Base-by-base conservation (phyloP, 192 early-diverging fungal genomes). In the Podila verticillata region DNA sequence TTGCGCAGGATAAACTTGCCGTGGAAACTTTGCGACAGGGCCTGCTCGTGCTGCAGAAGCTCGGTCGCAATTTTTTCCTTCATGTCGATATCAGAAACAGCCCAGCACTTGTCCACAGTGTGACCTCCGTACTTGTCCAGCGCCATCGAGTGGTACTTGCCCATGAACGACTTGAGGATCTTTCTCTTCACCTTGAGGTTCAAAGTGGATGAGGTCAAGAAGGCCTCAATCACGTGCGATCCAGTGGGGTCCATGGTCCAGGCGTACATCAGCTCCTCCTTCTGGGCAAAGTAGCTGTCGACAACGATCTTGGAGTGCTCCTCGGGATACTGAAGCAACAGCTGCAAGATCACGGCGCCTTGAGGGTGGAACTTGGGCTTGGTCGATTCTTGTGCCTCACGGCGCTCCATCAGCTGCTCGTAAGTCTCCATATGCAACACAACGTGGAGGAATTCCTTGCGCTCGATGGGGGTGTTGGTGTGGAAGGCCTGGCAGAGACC, bases 61-160 rank as follows among this genome's bases (percentile, higher is more conserved):
- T 96, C 92, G 28, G 84, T 68, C 1, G 93, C 91, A 68, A 96
- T 96, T 68, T 85, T 84, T 75, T 92, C 91, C 82, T 94, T 93
- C 64, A 88, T 81, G 29, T 90, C 87, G 7, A 95, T 87, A 62
- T 95, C 93, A 4, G 92, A 89, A 10, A 87, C 86, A 30, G 81
- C 70, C 92, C 92, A 96, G 68, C 88, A 90, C 60, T 91, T 90
- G 63, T 96, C 95, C 13, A 96, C 91, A 9, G 95, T 84, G 70
- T 93, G 92, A 58, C 89, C 90, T 48, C 92, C 94, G 77, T 89
- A 96, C 70, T 90, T 89, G 80, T 96, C 91, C 61, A 81, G 70
- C 2, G 92, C 89, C 48, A 96, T 73, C 32, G 75, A 74, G 56
- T 84, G 86, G 66, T 88, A 92, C 51, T 87, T 81, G n/a, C 86